Evolutionary conservation across 1,139 yeast genomes (phyloP), one percentile per base, ranked within the genome.

Genomic region (Hyphopichia wangnamkhiaoensis): DNA sequence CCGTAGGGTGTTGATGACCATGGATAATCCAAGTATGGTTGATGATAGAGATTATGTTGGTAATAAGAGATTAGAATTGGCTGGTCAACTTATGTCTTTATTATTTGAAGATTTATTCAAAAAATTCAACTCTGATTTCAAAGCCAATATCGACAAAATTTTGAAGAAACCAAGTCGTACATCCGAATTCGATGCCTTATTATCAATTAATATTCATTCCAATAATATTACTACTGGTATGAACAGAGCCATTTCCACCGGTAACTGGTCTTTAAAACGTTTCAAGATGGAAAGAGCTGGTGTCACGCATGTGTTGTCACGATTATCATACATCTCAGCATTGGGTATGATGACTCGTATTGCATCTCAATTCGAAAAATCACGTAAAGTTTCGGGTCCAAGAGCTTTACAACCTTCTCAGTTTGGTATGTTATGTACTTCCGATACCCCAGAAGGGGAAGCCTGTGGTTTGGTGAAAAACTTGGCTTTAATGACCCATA

Each of bases 271-370:
- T 1, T 76, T 93, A 59, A 93, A 93, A 66, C 89, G 99, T 71
- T 93, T 93, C 75, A 93, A 91, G 83, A 93, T 93, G 99, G 98
- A 94, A 68, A 81, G 98, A 48, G 98, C 99, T 0, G 99, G 99
- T 67, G 98, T 93, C 37, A 94, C 99, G 3, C 98, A 93, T 60
- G 98, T 93, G 34, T 72, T 93, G 40, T 84, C 95, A 42, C 76
- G 99, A 58, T 71, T 93, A 43, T 87, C 96, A 24, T 93, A 90
- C 60, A 93, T 93, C 38, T 84, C 95, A 9, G 99, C 98, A 0
- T 71, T 93, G 46, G 99, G 99, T 54, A 93, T 93, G 99, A 93
- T 93, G 99, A 93, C 99, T 13, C 87, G 99, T 72, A 94, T 93
- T 41, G 89, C 97, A 3, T 91, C 98, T 7, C 99, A 93, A 64